Conservation (phyloP, 1,284 basidiomycete species). For the Cystobasidiaceae sp. region DNA sequence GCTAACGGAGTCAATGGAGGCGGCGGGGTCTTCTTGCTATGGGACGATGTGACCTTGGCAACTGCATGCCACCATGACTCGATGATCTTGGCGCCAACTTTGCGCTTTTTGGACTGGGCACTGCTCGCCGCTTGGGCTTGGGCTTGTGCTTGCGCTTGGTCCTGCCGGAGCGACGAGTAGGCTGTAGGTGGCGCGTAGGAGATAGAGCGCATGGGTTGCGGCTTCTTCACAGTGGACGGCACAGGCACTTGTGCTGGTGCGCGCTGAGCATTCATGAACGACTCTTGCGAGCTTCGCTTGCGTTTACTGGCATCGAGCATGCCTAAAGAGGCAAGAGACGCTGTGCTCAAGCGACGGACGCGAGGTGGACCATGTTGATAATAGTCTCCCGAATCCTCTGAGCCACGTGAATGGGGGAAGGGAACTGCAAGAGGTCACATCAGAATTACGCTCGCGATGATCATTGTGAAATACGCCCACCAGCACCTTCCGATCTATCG, state of each 20-base stretch:
- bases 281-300: conserved; percentile 2
- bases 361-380: background rate
- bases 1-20: conserved; percentile 6
- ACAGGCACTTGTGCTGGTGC: background rate
- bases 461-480: too few species aligned
- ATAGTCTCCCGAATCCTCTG: background rate
- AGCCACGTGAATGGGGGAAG: background rate
- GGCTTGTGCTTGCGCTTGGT: conserved; percentile 19
- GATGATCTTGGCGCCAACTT: conserved; percentile 42
- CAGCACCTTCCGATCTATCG: too few species aligned
- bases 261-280: background rate
- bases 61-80: conserved; percentile 46
- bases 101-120: conserved; percentile 49
- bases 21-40: conserved; percentile 27
- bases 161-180: conserved; percentile 3
- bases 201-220: background rate
- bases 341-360: conserved; percentile 7
- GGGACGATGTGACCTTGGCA: conserved; percentile 35
- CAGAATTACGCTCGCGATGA: too few species aligned
- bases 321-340: conserved; percentile 1
- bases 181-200: conserved; percentile 16
- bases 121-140: too few species aligned
- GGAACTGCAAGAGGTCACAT: background rate
- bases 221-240: background rate
- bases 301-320: background rate